These are phyloP conservation scores for Euphorbia corollata DNA, from an alignment of 441 rosid genomes.

Conservation along the genomic window DNA sequence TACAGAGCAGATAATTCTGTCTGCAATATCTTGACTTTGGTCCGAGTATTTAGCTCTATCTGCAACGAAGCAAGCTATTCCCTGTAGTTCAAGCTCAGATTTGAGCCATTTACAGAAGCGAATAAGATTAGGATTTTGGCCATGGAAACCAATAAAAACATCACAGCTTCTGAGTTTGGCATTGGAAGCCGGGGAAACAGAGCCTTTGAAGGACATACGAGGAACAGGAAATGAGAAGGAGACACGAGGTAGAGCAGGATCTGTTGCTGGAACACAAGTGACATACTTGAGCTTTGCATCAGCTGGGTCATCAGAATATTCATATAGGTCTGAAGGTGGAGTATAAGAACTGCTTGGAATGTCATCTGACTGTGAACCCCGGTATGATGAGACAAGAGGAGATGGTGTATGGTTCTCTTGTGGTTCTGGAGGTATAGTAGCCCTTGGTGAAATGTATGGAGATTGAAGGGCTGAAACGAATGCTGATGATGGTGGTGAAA, in stretches of 20 bases:
- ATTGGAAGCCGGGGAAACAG: conserved; percentile 58
- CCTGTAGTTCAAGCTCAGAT: conserved; percentile 89
- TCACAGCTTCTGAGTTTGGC: conserved; percentile 87
- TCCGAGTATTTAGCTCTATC: conserved; percentile 77
- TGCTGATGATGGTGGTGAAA: conserved; percentile 89
- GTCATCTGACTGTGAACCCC: conserved; percentile 45
- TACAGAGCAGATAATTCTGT: conserved; percentile 73
- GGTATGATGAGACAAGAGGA: too few species aligned
- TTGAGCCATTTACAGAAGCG: conserved; percentile 90
- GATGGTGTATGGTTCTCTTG: too few species aligned
- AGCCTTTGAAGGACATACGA: conserved; percentile 65
- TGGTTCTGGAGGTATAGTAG: conserved; percentile 24
- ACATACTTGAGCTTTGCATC: conserved; percentile 53
- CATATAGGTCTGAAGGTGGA: conserved; percentile 74
- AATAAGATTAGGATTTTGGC: conserved; percentile 67
- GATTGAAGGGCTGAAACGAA: conserved; percentile 91
- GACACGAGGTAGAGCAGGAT: conserved; percentile 59
- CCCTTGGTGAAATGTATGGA: conserved; percentile 89
- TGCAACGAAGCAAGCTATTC: conserved; percentile 83
- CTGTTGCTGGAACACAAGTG: conserved; percentile 14
- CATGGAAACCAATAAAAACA: conserved; percentile 77
- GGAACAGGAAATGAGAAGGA: conserved; percentile 89
- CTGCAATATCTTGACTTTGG: conserved; percentile 84
- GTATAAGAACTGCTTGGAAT: conserved; percentile 86
- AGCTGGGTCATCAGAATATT: conserved; percentile 64